These are phyloP conservation scores for Eutypa lata DNA, from an alignment of 2,329 filamentous ascomycete genomes.

Conservation along the genomic window DNA sequence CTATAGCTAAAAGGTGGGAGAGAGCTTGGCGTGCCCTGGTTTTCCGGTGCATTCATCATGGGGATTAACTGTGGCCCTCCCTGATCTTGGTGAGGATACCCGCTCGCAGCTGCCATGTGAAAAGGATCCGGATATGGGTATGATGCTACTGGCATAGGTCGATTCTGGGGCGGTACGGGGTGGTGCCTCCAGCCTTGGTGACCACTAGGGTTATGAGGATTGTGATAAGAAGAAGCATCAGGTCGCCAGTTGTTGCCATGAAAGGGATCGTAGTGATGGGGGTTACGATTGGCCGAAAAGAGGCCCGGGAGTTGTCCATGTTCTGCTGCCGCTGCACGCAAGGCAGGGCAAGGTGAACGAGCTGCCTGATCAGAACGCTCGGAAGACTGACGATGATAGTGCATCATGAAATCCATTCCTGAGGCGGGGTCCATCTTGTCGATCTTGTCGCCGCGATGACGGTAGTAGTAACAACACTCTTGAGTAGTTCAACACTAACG, in stretches of 20 bases:
- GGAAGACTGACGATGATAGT: conserved; percentile 16
- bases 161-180: conserved; percentile 1
- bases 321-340: conserved; percentile 23
- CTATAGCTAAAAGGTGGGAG: neutral
- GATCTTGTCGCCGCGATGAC: neutral
- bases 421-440: conserved; percentile 21
- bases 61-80: neutral
- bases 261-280: conserved; percentile 21
- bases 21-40: neutral
- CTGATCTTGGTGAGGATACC: neutral
- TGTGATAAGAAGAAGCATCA: neutral
- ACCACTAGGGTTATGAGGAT: neutral
- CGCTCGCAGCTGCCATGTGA: neutral
- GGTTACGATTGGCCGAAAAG: conserved; percentile 11
- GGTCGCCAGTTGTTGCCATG: conserved; percentile 10
- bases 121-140: conserved; percentile 3
- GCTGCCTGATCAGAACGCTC: conserved; percentile 15
- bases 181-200: conserved; percentile 5
- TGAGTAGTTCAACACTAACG: neutral
- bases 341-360: conserved; percentile 25
- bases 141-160: neutral
- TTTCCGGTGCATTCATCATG: neutral
- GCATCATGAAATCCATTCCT: conserved; percentile 27
- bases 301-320: conserved; percentile 17
- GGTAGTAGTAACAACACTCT: neutral